Evolutionary conservation across 129 eudicot species (phyloP).

Genomic region (Tagetes erecta): DNA sequence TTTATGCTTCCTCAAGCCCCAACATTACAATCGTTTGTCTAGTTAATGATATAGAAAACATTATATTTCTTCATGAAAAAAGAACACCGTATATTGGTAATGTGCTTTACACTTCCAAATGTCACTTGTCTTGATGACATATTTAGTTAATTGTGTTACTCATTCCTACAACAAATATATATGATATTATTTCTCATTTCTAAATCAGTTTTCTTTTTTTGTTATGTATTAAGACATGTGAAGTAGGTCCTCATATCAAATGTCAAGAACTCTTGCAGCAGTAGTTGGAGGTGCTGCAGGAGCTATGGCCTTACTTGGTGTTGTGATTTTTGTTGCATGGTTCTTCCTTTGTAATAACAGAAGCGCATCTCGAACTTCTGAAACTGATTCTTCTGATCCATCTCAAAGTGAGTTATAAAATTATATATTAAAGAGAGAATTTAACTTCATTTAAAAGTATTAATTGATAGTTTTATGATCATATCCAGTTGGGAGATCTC

Average conservation of each 20-base stretch:
- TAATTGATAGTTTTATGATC: neutral
- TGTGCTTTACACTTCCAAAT: slow-evolving; percentile 8
- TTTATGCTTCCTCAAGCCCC: slow-evolving; percentile 6
- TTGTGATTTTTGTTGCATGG: slow-evolving; percentile 61
- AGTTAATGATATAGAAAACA: neutral
- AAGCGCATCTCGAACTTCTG: slow-evolving; percentile 74
- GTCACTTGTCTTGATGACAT: slow-evolving; percentile 10
- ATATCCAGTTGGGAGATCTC: slow-evolving; percentile 53
- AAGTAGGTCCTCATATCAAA: slow-evolving; percentile 56
- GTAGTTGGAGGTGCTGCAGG: slow-evolving; percentile 98
- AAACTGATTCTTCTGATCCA: slow-evolving; percentile 87
- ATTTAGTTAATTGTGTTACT: slow-evolving; percentile 4
- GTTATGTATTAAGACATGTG: slow-evolving; percentile 33
- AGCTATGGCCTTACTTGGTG: slow-evolving; percentile 75
- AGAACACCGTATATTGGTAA: slow-evolving; percentile 8
- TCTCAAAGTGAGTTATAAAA: slow-evolving; percentile 58
- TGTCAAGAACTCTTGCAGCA: slow-evolving; percentile 96
- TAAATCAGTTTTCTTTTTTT: neutral
- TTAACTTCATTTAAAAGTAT: neutral
- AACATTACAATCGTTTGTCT: slow-evolving; percentile 14
- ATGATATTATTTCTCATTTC: slow-evolving; percentile 2
- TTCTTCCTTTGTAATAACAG: slow-evolving; percentile 59
- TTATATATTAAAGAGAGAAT: neutral
- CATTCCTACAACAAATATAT: neutral
- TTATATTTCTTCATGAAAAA: slow-evolving; percentile 13